Evolutionary conservation across 768 basidiomycete genomes (phyloP), one percentile per base, ranked within the genome.

Genomic region (Suillus lakei): DNA sequence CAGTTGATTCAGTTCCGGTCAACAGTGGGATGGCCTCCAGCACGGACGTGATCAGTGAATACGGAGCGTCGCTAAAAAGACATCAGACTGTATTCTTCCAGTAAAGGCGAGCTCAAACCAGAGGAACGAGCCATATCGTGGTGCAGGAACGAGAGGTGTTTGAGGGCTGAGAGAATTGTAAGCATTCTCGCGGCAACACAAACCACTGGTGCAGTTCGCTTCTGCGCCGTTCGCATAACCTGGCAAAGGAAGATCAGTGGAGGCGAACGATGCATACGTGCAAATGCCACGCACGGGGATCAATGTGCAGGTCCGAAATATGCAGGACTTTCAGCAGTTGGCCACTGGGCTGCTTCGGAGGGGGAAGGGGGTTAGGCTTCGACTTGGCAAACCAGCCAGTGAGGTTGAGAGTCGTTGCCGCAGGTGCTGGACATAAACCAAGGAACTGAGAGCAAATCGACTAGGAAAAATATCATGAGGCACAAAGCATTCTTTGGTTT

Each of bases 271-370:
- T 59, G 61, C 16, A 50, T 51, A 23, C 34, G 56, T 55, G 51
- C 43, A 43, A 16, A 61, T 50, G 36, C 39, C 18, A 70, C 83
- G 58, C 69, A 89, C 91, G 84, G 44, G 91, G 88, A 74, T 93
- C 91, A 60, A 93, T 76, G 73, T 92, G 92, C 64, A 91, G 81
- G 71, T 93, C 91, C 1, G 90, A 91, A n/a, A 93, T 63, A 72
- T 93, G 92, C 64, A 93, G 75, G 0, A 92, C 87, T 72, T 91
- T 92, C 50, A 92, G 77, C 43, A 86, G 81, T 70, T 90, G 76
- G 15, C 91, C 91, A 51, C 86, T 90, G 18, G 84, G 83, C 72
- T 82, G 80, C 73, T 83, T 89, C 0, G 82, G 81, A 10, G 79
- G 66, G n/a, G 89, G 90, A 15, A 88, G 82, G 5, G 88, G 87